Evolutionary conservation across 805 yeast species (phyloP).

Genomic region (Candida ulmi): DNA sequence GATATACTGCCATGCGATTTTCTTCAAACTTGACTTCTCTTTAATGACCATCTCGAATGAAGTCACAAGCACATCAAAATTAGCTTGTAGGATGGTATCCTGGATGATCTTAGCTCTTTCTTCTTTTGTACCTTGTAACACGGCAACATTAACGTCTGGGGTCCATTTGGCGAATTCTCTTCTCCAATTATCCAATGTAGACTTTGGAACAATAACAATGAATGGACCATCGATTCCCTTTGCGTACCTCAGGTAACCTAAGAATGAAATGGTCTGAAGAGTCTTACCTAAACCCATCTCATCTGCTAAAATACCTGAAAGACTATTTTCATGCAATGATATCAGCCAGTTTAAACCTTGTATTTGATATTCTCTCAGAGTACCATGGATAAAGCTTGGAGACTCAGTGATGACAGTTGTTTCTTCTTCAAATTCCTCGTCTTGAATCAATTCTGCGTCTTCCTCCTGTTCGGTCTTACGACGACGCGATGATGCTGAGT

Average conservation of each 20-base stretch:
- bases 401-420: slow-evolving; percentile 79
- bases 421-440: slow-evolving; percentile 62
- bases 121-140: slow-evolving; percentile 89
- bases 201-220: slow-evolving; percentile 88
- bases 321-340: slow-evolving; percentile 76
- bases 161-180: slow-evolving; percentile 95
- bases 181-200: slow-evolving; percentile 94
- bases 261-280: slow-evolving; percentile 85
- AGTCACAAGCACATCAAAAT: slow-evolving; percentile 86
- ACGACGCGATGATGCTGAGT: slow-evolving; percentile 39
- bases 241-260: slow-evolving; percentile 80
- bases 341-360: slow-evolving; percentile 96
- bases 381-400: slow-evolving; percentile 75
- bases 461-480: slow-evolving; percentile 94
- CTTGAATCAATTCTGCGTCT: slow-evolving; percentile 84
- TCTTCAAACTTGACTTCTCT: slow-evolving; percentile 76
- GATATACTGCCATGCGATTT: slow-evolving; percentile 88
- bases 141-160: slow-evolving; percentile 82
- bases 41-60: slow-evolving; percentile 92
- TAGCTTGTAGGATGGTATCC: slow-evolving; percentile 55
- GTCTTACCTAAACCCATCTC: slow-evolving; percentile 99
- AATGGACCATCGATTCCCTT: slow-evolving; percentile 84
- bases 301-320: slow-evolving; percentile 93
- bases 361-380: slow-evolving; percentile 82
- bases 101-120: slow-evolving; percentile 58